A percentile compares a stretch with the other conserved stretches of the same genome.
Conservation (phyloP, 805 yeast species). For the Komagataella ulmi region DNA sequence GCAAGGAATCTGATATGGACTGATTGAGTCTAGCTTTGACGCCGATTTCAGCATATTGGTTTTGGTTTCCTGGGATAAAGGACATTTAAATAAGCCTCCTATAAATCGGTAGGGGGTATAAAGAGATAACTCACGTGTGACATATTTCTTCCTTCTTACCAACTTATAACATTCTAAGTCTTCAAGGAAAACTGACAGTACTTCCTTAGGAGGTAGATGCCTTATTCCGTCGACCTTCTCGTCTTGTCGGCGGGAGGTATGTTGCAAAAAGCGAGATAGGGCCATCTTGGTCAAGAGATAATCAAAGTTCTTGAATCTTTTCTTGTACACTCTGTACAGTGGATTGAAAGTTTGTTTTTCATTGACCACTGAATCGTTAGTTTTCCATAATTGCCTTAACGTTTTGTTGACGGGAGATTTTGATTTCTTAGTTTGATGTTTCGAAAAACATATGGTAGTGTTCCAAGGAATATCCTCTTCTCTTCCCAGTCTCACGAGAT, state of each 20-base stretch:
- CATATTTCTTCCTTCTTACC: constrained; percentile 43
- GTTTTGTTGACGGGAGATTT: neutral
- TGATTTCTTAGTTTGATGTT: constrained; percentile 11
- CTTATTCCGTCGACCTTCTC: neutral
- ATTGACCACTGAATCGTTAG: neutral
- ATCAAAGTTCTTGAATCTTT: neutral
- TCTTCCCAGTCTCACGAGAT: constrained; percentile 18
- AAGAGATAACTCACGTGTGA: constrained; percentile 26
- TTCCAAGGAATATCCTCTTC: constrained; percentile 35
- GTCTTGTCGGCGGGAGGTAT: constrained; percentile 1
- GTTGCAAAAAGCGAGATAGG: neutral
- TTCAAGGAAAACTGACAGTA: neutral
- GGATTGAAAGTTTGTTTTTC: neutral
- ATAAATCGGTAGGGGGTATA: constrained; percentile 46
- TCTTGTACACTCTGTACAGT: neutral
- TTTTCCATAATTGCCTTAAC: neutral
- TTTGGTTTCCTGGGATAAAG: constrained; percentile 18
- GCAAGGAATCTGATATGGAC: constrained; percentile 16
- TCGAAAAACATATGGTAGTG: constrained; percentile 29
- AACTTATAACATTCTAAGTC: constrained; percentile 37
- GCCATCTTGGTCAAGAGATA: neutral
- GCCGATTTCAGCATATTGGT: constrained; percentile 9
- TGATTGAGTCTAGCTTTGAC: neutral
- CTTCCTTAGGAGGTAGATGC: neutral
- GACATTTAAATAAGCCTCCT: constrained; percentile 51